phyloP scores from a whole-genome alignment of 2,329 filamentous ascomycete genomes.

The Apiospora pterosperma region DNA sequence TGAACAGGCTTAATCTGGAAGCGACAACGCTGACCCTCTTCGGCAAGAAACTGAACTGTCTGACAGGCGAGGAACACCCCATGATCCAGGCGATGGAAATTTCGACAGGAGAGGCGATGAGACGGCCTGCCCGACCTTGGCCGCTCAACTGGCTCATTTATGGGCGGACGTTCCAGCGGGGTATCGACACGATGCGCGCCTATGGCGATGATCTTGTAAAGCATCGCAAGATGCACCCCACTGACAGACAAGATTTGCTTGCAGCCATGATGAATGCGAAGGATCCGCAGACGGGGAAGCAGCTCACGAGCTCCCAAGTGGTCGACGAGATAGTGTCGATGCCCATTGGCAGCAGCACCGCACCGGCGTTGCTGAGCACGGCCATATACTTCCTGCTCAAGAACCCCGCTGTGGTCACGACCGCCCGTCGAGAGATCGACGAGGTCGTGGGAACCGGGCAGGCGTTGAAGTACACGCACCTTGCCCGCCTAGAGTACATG shows the following conservation, averaged over 20 bases:
- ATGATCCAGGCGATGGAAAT: constrained; percentile 53
- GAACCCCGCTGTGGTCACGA: constrained; percentile 44
- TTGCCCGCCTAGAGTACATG: constrained; percentile 50
- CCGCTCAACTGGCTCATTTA: constrained; percentile 52
- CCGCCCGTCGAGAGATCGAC: constrained; percentile 53
- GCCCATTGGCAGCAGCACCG: constrained; percentile 54
- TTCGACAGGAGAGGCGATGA: constrained; percentile 52
- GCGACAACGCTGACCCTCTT: constrained; percentile 47
- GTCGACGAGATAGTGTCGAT: constrained; percentile 68
- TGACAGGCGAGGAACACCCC: constrained; percentile 43
- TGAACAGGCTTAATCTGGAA: constrained; percentile 53
- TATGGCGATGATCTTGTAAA: constrained; percentile 56
- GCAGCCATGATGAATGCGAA: constrained; percentile 54
- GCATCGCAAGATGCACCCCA: constrained; percentile 50
- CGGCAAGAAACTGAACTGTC: constrained; percentile 44
- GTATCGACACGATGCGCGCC: constrained; percentile 50
- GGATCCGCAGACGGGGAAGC: constrained; percentile 59
- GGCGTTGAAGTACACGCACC: constrained; percentile 40
- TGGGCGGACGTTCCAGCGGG: constrained; percentile 48
- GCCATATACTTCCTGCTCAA: constrained; percentile 49
- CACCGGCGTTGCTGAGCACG: constrained; percentile 41
- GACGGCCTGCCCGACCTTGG: constrained; percentile 48
- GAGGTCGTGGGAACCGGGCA: constrained; percentile 42
- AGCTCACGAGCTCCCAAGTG: constrained; percentile 56
- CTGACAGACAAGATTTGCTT: constrained; percentile 57